These are phyloP conservation scores for Tetrahymena borealis DNA, from an alignment of 73 alveolate genomes.

Conservation along the genomic window DNA sequence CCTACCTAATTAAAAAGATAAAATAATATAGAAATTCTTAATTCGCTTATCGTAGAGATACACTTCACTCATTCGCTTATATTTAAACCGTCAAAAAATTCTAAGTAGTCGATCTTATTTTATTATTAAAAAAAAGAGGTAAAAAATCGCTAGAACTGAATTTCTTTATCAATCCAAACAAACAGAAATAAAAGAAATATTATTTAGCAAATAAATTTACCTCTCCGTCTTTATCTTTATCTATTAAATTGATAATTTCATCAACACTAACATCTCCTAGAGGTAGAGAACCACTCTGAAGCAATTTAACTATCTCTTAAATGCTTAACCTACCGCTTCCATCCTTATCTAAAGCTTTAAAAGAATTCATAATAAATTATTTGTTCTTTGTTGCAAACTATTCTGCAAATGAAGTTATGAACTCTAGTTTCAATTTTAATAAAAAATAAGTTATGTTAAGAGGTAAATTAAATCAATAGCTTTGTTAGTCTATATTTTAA, in stretches of 20 bases:
- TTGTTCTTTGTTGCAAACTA: neutral
- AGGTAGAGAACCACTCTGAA: neutral
- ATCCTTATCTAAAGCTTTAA: neutral
- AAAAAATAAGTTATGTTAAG: too few species aligned
- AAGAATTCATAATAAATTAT: neutral
- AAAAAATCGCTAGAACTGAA: too few species aligned
- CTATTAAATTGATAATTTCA: neutral
- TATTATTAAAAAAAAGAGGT: neutral
- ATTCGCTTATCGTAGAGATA: too few species aligned
- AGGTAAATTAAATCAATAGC: too few species aligned
- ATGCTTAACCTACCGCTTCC: neutral
- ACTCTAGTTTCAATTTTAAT: too few species aligned
- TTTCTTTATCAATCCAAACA: too few species aligned
- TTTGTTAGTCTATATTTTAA: too few species aligned
- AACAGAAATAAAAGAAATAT: too few species aligned
- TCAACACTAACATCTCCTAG: neutral
- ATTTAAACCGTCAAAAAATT: neutral
- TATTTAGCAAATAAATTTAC: too few species aligned
- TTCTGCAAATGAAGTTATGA: neutral
- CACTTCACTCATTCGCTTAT: neutral
- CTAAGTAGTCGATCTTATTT: neutral
- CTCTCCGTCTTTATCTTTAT: neutral
- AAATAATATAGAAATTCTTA: too few species aligned
- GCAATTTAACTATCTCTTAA: neutral
- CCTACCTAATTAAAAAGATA: too few species aligned